A percentile compares a stretch with the other conserved stretches of the same genome.
phyloP scores from a whole-genome alignment of 2,329 filamentous ascomycete species.

The Fusarium sp. region DNA sequence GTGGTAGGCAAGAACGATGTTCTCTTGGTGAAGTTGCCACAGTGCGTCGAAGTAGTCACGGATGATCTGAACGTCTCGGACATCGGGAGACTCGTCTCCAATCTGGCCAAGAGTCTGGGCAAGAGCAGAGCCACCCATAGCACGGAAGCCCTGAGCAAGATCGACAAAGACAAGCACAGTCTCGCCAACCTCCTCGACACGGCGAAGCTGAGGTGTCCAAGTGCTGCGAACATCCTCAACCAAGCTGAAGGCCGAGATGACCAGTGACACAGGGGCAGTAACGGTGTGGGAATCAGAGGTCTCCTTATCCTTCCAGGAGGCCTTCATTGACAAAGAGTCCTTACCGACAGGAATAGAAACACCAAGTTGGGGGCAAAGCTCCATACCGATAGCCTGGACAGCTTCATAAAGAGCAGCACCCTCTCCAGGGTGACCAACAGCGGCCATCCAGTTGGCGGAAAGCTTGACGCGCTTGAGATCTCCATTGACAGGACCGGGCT shows the following conservation, averaged over 20 bases:
- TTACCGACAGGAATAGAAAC: constrained; percentile 97
- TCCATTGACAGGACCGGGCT: constrained; percentile 58
- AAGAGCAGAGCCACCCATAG: constrained; percentile 89
- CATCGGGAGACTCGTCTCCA: constrained; percentile 86
- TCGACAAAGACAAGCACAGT: constrained; percentile 92
- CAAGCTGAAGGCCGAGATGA: constrained; percentile 90
- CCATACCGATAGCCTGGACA: constrained; percentile 91
- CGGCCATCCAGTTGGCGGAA: constrained; percentile 99
- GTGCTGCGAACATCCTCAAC: constrained; percentile 86
- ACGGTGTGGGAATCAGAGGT: constrained; percentile 81
- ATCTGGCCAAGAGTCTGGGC: constrained; percentile 90
- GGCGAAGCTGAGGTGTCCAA: constrained; percentile 90
- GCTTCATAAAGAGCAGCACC: constrained; percentile 93
- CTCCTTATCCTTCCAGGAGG: constrained; percentile 84
- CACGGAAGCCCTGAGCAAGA: constrained; percentile 81
- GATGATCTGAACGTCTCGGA: constrained; percentile 82
- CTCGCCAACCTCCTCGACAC: constrained; percentile 88
- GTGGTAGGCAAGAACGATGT: constrained; percentile 87
- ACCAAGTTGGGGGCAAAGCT: constrained; percentile 88
- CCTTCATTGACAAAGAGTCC: constrained; percentile 99
- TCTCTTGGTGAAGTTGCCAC: constrained; percentile 67
- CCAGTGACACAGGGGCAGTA: constrained; percentile 88
- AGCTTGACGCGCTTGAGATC: constrained; percentile 83
- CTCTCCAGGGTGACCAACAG: constrained; percentile 92
- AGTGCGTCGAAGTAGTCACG: constrained; percentile 94